These are phyloP conservation scores for Rhamnella rubrinervis DNA, from an alignment of 331 rosid species.

Conservation along the genomic window DNA sequence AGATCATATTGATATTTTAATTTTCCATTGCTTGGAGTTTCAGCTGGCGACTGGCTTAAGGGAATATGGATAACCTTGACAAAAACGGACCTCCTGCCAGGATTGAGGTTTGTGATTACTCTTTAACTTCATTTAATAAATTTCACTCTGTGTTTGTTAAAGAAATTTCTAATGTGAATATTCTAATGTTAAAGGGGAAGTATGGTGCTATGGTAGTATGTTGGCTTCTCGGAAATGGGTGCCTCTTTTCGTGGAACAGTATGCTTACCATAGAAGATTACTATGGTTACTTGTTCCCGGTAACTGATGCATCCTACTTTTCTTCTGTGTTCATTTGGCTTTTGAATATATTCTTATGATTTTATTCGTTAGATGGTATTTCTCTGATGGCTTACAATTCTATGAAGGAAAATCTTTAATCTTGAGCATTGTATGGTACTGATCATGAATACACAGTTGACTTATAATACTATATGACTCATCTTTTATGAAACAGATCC, in stretches of 20 bases:
- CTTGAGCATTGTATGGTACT: not conserved
- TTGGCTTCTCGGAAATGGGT: conserved; percentile 92
- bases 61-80: conserved; percentile 32
- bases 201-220: conserved; percentile 53
- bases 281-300: conserved; percentile 75
- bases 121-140: not conserved
- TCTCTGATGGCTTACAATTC: not conserved
- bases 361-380: not conserved
- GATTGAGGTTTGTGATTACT: conserved; percentile 49
- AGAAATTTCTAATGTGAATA: conserved; percentile 11
- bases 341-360: not conserved
- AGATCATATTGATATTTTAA: not conserved
- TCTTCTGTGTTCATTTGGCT: conserved; percentile 1
- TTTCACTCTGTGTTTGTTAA: not conserved
- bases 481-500: no score
- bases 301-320: conserved; percentile 22
- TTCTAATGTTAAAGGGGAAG: conserved; percentile 53
- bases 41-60: not conserved
- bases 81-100: conserved; percentile 33
- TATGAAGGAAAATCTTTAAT: not conserved
- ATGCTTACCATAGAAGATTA: conserved; percentile 90
- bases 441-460: no score
- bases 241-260: conserved; percentile 89
- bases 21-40: not conserved
- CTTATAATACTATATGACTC: no score